These are phyloP conservation scores for Yamadazyma spencermartinsiae DNA, from an alignment of 1,139 yeast genomes.

Conservation along the genomic window DNA sequence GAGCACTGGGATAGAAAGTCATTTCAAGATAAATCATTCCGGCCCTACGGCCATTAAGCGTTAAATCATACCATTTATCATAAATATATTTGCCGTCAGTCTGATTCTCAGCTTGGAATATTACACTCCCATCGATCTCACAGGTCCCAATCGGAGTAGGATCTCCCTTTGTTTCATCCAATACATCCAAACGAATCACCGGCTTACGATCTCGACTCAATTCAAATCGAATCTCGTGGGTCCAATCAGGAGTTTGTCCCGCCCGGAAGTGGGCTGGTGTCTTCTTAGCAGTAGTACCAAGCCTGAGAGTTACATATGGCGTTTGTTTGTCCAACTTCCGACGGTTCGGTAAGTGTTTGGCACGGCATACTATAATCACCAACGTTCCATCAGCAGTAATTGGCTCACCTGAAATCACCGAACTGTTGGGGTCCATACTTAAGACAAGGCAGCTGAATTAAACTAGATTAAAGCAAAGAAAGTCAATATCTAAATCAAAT, in stretches of 20 bases:
- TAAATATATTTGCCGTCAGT: conserved; percentile 67
- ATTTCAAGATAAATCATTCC: conserved; percentile 89
- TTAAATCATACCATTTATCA: conserved; percentile 81
- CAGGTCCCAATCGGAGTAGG: conserved; percentile 86
- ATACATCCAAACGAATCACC: conserved; percentile 64
- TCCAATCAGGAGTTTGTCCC: conserved; percentile 90
- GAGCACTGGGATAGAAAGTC: conserved; percentile 80
- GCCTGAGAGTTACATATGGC: conserved; percentile 78
- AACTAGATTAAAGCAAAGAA: too few species aligned
- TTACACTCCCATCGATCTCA: conserved; percentile 74
- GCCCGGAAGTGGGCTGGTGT: conserved; percentile 77
- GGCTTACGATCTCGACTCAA: conserved; percentile 65
- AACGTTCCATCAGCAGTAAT: conserved; percentile 49
- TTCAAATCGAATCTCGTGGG: conserved; percentile 71
- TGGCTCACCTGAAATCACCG: conserved; percentile 15
- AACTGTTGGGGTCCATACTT: conserved; percentile 8
- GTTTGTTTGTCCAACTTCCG: conserved; percentile 84
- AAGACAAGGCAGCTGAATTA: neutral
- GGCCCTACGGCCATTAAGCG: conserved; percentile 71
- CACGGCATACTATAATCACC: conserved; percentile 50
- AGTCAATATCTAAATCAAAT: too few species aligned
- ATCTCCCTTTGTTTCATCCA: conserved; percentile 84
- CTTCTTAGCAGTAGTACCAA: conserved; percentile 78
- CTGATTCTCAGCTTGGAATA: conserved; percentile 50
- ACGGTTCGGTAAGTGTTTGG: conserved; percentile 77